Evolutionary conservation across 495 filamentous ascomycete species (phyloP).

Genomic region (Xylaria sp.): DNA sequence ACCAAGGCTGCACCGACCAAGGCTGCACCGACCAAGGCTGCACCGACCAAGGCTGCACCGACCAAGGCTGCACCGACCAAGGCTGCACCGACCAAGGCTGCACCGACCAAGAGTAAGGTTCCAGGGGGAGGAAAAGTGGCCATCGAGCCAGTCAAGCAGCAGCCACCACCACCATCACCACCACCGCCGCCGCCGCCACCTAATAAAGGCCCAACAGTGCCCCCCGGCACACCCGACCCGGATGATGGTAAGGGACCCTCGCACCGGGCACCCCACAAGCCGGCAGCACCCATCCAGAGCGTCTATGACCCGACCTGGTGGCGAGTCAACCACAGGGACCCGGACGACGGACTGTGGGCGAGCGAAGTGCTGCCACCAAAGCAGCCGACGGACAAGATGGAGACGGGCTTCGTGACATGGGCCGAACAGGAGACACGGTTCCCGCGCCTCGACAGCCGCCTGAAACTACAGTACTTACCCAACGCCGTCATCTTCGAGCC

Average conservation of each 20-base stretch:
- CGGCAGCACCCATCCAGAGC: slow-evolving; percentile 4
- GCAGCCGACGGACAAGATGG: slow-evolving; percentile 4
- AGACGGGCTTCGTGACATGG: slow-evolving; percentile 33
- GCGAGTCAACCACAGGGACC: slow-evolving; percentile 8
- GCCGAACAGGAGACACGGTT: slow-evolving; percentile 30
- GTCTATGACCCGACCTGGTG: slow-evolving; percentile 31
- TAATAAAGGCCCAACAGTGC: background rate
- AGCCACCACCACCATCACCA: background rate
- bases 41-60: background rate
- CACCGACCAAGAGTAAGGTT: background rate
- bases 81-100: background rate
- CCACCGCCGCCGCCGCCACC: background rate
- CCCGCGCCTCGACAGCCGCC: slow-evolving; percentile 30
- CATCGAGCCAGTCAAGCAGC: background rate
- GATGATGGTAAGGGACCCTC: background rate
- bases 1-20: background rate
- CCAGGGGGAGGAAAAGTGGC: background rate
- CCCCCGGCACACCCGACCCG: background rate
- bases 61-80: too few relatives aligned
- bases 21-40: background rate
- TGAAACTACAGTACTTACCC: background rate
- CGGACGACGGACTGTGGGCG: slow-evolving; percentile 12
- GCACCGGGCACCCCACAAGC: slow-evolving; percentile 16
- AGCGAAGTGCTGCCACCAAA: background rate
- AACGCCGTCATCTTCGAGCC: slow-evolving; percentile 6